Base-by-base conservation (phyloP, 2,329 filamentous ascomycete genomes). In the Lecanicillium sp. region DNA sequence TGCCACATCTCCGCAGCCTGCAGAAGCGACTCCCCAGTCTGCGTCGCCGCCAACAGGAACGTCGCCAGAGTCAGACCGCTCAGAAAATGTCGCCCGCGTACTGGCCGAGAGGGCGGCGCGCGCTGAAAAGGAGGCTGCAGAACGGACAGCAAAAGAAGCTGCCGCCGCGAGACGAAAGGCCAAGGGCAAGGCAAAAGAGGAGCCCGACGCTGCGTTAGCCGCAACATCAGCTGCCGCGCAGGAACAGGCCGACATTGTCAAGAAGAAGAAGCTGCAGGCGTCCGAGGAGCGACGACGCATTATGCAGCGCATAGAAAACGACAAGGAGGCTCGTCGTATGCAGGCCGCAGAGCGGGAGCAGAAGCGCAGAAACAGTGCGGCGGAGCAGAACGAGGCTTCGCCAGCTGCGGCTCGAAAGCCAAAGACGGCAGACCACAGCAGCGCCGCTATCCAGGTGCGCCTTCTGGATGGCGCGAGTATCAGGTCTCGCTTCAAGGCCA, bases 381-480 rank as follows among this genome's bases (percentile, higher is more conserved):
- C 50, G 0, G 51, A 52, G 6, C 56, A 59, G 13, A 50, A 55
- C 2, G 49, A 56, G 2, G 46, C 55, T 3, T 45, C 58, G 10
- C 40, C 57, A 27, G 49, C 55, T 28, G 56, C 53, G 15, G 54
- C 56, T 4, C 53, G 60, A 2, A 54, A 57, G 38, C 61, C 53
- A 29, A 58, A 50, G 48, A 34, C 56, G 12, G 50, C 56, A 0
- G 54, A 53, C 7, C 52, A 50, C 5, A 55, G 47, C 14, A 53
- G 43, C 25, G 25, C 62, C 1, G 74, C 81, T 14, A 65, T 96
- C 1, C 87, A 92, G 51, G 76, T 95, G 14, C 77, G 89, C 7
- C 68, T 95, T 0, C 84, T 94, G 41, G 87, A 96, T 54, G 90
- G 90, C 9, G 81, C 80, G 10, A 88, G 80, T 2, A 74, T 96